Conservation (phyloP, 768 basidiomycete genomes). For the Lanmaoa pseudosensibilis region DNA sequence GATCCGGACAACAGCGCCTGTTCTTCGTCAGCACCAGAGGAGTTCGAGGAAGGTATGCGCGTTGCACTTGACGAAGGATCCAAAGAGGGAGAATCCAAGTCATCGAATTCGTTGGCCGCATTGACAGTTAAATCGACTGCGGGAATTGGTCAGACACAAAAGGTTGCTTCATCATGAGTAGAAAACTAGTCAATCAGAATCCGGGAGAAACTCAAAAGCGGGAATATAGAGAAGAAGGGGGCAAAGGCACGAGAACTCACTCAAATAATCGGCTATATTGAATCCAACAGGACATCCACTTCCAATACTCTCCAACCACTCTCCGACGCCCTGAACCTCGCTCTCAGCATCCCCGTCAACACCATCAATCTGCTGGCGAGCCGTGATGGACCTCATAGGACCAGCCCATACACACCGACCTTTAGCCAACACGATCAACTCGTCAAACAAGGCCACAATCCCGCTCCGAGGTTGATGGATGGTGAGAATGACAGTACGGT, state of each 20-base stretch:
- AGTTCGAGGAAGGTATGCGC: slow-evolving; percentile 39
- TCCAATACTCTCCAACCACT: slow-evolving; percentile 78
- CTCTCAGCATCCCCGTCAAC: slow-evolving; percentile 10
- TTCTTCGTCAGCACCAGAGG: slow-evolving; percentile 65
- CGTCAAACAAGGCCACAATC: slow-evolving; percentile 94
- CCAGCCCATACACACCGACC: slow-evolving; percentile 56
- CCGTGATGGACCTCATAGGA: slow-evolving; percentile 22
- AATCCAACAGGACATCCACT: slow-evolving; percentile 89
- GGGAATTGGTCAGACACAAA: slow-evolving; percentile 5
- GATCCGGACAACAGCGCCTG: slow-evolving; percentile 51
- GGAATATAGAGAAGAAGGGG: background rate
- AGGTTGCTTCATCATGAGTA: background rate
- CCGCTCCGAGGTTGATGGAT: slow-evolving; percentile 98
- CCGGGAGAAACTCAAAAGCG: no score
- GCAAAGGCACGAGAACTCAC: slow-evolving; percentile 46
- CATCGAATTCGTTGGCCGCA: slow-evolving; percentile 41
- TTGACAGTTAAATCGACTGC: slow-evolving; percentile 75
- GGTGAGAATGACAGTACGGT: slow-evolving; percentile 94
- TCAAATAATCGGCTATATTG: slow-evolving; percentile 96
- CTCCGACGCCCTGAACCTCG: slow-evolving; percentile 33
- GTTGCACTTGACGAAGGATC: slow-evolving; percentile 22
- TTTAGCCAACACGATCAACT: slow-evolving; percentile 79
- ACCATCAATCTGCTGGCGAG: slow-evolving; percentile 7
- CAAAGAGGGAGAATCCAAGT: slow-evolving; percentile 37
- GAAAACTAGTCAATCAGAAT: background rate